Conservation (phyloP, 441 rosid species). For the Metrosideros polymorpha region DNA sequence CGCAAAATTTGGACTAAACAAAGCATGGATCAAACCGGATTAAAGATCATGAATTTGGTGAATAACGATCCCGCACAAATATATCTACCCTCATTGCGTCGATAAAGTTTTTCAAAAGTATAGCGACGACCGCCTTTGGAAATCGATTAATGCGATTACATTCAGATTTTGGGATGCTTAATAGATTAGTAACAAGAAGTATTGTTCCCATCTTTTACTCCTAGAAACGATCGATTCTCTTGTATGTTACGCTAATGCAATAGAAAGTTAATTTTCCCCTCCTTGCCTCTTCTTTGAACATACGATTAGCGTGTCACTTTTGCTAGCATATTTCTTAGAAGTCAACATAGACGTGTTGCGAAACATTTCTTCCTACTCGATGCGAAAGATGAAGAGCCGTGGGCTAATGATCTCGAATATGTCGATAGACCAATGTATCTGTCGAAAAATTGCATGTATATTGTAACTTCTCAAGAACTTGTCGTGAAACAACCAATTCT, state of each 20-base stretch:
- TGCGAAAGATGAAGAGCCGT: fast-evolving
- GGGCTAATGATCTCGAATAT: neutral
- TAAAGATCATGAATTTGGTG: neutral
- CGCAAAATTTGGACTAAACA: neutral
- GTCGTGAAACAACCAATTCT: neutral
- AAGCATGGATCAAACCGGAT: neutral
- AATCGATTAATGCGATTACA: fast-evolving
- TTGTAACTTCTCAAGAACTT: fast-evolving
- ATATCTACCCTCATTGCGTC: neutral
- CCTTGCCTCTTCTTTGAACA: neutral
- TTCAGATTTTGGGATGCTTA: neutral
- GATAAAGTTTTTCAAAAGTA: neutral
- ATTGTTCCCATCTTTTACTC: neutral
- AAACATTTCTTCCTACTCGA: neutral
- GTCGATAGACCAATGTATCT: fast-evolving
- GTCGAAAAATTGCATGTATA: fast-evolving
- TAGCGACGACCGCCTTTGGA: neutral
- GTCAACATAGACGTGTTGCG: neutral
- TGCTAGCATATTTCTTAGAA: neutral
- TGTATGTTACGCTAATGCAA: neutral
- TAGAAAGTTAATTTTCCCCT: neutral
- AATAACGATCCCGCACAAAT: neutral
- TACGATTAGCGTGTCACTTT: neutral
- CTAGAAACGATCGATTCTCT: neutral
- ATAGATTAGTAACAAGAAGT: neutral